Base-by-base conservation (phyloP, 768 basidiomycete species). In the Mrakia blollopis region DNA sequence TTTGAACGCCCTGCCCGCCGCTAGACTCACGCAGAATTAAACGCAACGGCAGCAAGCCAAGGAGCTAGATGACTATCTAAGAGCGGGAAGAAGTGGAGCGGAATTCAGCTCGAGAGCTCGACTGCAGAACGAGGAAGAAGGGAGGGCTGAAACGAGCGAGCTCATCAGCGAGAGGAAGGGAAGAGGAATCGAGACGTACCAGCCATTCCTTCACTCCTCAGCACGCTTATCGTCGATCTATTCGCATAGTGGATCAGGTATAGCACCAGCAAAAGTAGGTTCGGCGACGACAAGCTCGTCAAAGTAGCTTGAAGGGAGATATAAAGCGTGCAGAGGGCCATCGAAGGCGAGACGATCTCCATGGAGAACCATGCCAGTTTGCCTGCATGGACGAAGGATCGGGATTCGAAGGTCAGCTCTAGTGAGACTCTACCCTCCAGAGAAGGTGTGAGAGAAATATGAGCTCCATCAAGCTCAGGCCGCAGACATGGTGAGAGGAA, bases 351-450 rank as follows among this genome's bases (percentile, higher is more conserved):
- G 30, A 72, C 71, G 71, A 72, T 57, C 50, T 72, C 71, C 71
- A 72, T 72, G 8, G 71, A 32, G 16, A 52, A 60, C 71, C 71
- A 72, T 8, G 52, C 71, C 37, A 60, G 37, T 35, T 72, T 72
- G 8, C 71, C 71, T 72, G 50, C 30, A 41, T 8, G 16, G 60
- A 23, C 52, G 32, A 72, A 3, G 37, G 50, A 54, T 3, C 25
- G 25, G 57, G 28, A 50, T 5, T n/a, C 4, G 14, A 37, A 69
- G 11, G 21, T 47, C 65, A 68, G 65, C 11, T 18, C 25, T 1
- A n/a, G 32, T 23, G 32, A 41, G 16, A 5, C 1, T 5, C 23
- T 23, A 13, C 35, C 1, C 8, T 68, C 16, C 9, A 3, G 23
- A 11, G 39, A 68, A 25, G 39, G 41, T 14, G 2, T 50, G 47